Conservation (phyloP, 179 eudicot species). For the Amaranthus tricolor region DNA sequence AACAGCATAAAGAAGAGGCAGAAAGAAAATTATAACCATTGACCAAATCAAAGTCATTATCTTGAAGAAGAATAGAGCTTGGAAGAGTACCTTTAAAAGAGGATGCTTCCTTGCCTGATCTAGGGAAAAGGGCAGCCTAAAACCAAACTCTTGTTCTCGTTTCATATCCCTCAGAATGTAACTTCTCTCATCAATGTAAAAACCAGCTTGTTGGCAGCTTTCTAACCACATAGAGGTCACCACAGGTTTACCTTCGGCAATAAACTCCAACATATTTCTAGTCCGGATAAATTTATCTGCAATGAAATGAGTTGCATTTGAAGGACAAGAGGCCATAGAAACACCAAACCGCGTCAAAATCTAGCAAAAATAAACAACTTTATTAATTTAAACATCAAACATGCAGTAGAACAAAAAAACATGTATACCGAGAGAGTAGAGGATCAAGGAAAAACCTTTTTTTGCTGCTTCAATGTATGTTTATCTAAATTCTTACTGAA, state of each 20-base stretch:
- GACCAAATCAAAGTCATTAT: not conserved
- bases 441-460: slow-evolving; percentile 46
- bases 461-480: slow-evolving; percentile 55
- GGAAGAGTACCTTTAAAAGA: slow-evolving; percentile 48
- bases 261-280: slow-evolving; percentile 75
- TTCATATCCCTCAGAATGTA: slow-evolving; percentile 64
- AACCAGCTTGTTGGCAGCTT: slow-evolving; percentile 69
- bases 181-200: slow-evolving; percentile 62
- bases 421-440: not conserved
- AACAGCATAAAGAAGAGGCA: not conserved
- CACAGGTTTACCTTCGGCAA: slow-evolving; percentile 77
- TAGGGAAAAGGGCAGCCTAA: slow-evolving; percentile 60
- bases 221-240: slow-evolving; percentile 80
- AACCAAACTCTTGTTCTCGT: slow-evolving; percentile 73
- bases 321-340: slow-evolving; percentile 53
- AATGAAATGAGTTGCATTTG: slow-evolving; percentile 69
- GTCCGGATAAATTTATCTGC: slow-evolving; percentile 75
- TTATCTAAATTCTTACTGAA: slow-evolving; percentile 73
- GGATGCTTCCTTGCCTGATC: slow-evolving; percentile 55
- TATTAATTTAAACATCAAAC: not conserved
- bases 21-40: not conserved
- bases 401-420: not conserved
- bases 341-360: slow-evolving; percentile 60
- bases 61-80: slow-evolving; percentile 1
- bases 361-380: slow-evolving; percentile 30